Base-by-base conservation (phyloP, 106 monocot species). In the Allium cepa region DNA sequence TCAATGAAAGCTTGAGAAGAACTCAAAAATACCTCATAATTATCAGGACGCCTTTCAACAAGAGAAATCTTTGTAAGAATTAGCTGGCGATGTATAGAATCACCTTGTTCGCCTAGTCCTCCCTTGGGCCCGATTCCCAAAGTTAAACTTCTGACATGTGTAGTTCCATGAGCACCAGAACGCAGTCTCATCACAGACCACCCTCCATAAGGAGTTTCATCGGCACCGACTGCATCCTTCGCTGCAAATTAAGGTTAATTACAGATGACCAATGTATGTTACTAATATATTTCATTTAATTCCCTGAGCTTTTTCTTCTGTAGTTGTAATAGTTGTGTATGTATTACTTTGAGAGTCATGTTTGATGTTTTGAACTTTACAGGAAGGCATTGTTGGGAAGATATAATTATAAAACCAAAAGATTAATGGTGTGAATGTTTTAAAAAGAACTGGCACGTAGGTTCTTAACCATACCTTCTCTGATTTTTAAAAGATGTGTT, bases 111-210 rank as follows among this genome's bases (percentile, higher is more conserved):
- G 68, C 90, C 99, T 60, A 99, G 89, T 27, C 92, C 99, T 64
- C 99, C 93, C 74, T 90, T 99, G 22, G 99, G 90, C 68, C 99
- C 99, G 83, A 99, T 63, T 17, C 87, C 83, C 64, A 93, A 83
- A 81, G 70, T 81, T 73, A 99, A 74, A 57, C 84, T 77, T 57
- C 72, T 78, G 26, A 87, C 75, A 52, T 71, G 79, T 12, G 76
- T 79, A 56, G 99, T 93, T 62, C 99, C 99, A 83, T 99, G 92
- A 59, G 93, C 99, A 67, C 82, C 90, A 74, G 93, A 78, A 0
- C 99, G 86, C 77, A 99, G 73, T 73, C 93, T 87, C 58, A 82
- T 90, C 10, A 99, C 93, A 22, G 83, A 90, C 99, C 99, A 99
- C 69, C 76, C 87, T 36, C 93, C 93, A 79, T 79, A 84, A 26